Evolutionary conservation across 2,329 filamentous ascomycete genomes (phyloP).

Genomic region (Zarea fungicola): DNA sequence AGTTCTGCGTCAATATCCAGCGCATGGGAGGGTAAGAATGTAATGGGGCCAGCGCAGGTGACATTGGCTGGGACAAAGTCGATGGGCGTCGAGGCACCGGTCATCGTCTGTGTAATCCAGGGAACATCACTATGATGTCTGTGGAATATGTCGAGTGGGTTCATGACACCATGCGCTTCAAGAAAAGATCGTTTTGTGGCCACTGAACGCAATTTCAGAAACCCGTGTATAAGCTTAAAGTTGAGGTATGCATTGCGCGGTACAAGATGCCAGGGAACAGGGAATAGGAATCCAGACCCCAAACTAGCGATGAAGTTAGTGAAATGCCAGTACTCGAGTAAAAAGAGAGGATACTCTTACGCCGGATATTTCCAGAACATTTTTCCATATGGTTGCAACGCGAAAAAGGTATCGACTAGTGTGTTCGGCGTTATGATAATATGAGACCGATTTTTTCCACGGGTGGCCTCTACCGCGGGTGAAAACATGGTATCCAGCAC

Average conservation of each 20-base stretch:
- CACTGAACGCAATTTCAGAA: constrained; percentile 27
- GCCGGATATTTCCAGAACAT: constrained; percentile 35
- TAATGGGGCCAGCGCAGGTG: constrained; percentile 18
- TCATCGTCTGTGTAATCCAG: constrained; percentile 19
- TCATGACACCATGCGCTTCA: constrained; percentile 18
- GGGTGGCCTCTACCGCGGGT: constrained; percentile 21
- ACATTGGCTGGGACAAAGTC: constrained; percentile 18
- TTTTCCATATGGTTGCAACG: constrained; percentile 32
- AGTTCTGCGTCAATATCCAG: constrained; percentile 21
- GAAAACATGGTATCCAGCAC: constrained; percentile 28
- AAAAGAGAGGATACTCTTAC: constrained; percentile 26
- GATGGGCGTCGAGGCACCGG: constrained; percentile 18
- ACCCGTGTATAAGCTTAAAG: constrained; percentile 25
- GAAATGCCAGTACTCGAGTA: not conserved
- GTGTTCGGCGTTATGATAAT: constrained; percentile 39
- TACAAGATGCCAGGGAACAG: constrained; percentile 34
- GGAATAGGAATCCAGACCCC: constrained; percentile 38
- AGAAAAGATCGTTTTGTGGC: constrained; percentile 32
- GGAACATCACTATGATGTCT: constrained; percentile 15
- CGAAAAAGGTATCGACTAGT: constrained; percentile 32
- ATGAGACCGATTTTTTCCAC: constrained; percentile 24
- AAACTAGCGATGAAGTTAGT: constrained; percentile 24
- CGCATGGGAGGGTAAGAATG: constrained; percentile 14
- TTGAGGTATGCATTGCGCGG: constrained; percentile 29
- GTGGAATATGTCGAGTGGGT: constrained; percentile 16